Base-by-base conservation (phyloP, 2,329 filamentous ascomycete species). In the Penicillium occitanis region DNA sequence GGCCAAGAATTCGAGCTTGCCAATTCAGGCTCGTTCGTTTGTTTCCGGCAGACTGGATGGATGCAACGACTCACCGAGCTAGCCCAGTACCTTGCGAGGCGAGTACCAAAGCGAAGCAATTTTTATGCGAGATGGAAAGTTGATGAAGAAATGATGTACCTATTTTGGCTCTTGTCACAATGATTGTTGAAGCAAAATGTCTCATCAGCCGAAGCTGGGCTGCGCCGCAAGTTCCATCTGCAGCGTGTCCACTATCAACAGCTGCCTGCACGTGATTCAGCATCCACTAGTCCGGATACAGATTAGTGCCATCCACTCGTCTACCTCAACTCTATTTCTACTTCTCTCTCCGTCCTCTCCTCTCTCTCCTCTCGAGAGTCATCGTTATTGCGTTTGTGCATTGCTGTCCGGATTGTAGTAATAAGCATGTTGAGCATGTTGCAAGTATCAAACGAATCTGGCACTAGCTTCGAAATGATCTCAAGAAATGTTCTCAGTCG, bases 181-280 rank as follows among this genome's bases (percentile, higher is more conserved):
- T 33, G 50, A 53, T 33, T 11, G 55, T 58, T 2, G 55, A 58
- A 37, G 53, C n/a, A 57, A 57, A 40, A 25, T 57, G 53, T 37
- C 40, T 46, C 37, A 14, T n/a, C 22, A n/a, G 14, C 25, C n/a
- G 19, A 30, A 46, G 37, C 37, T 60, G 37, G 46, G 35, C 55
- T 59, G 19, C 55, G 35, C 19, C 33, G 57, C 57, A 46, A 46
- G 37, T 30, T 33, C 40, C 40, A 37, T 10, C 7, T 30, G 17
- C 57, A 37, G 57, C 57, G 40, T 44, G 40, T 44, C 57, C 46
- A 60, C 57, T 44, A 28, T 44, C 57, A 60, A 60, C 57, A 60
- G 57, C 57, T 44, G 22, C 25, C 37, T 10, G 14, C 57, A 60
- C 57, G 57, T 60, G 57, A 60, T 60, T 28, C 30, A 28, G 2